Evolutionary conservation across 2,329 filamentous ascomycete species (phyloP), one percentile per base, ranked within the genome.

Genomic region (Shiraia sp.): DNA sequence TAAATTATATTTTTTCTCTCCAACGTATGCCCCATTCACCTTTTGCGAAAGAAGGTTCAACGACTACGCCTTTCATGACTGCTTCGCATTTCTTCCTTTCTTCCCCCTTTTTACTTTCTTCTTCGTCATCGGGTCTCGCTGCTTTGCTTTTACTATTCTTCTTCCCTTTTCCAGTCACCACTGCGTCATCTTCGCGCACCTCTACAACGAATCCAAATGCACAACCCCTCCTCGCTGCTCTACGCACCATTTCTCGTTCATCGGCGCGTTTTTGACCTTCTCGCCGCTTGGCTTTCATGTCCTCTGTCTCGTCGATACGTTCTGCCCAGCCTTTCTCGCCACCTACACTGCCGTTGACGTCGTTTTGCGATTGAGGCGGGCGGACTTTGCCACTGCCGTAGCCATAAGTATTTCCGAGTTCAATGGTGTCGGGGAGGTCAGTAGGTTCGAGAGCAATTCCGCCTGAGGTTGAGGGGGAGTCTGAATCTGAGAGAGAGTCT

Each of bases 31-130:
- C 72, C 80, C 79, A 84, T 32, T 83, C 75, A 0, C 80, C 80
- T 50, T 83, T 85, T 0, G 80, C 80, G 61, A 78, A 84, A 42
- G 77, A 79, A 3, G 79, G 74, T 57, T 84, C 81, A 0, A 83
- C 79, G 3, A 83, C 77, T 31, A 72, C 73, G 1, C 78, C 79
- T 28, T 74, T 71, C 79, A 83, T 82, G 2, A 83, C 68, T 6
- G 79, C 80, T 60, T 84, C 81, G 42, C 79, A 82, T 49, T 78
- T 75, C 41, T 72, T 71, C 47, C 63, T 63, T 34, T 58, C 47
- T 13, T 51, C 39, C 35, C 51, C 48, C 2, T 45, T 22, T 22
- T 4, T 22, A 22, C 8, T 22, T 5, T 22, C 19, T 8, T 22
- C 19, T 4, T 22, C 19, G 19, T 22, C 19, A 8, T 22, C 19